Evolutionary conservation across 2,329 filamentous ascomycete genomes (phyloP), one percentile per base, ranked within the genome.

Genomic region (Talaromyces sp.): DNA sequence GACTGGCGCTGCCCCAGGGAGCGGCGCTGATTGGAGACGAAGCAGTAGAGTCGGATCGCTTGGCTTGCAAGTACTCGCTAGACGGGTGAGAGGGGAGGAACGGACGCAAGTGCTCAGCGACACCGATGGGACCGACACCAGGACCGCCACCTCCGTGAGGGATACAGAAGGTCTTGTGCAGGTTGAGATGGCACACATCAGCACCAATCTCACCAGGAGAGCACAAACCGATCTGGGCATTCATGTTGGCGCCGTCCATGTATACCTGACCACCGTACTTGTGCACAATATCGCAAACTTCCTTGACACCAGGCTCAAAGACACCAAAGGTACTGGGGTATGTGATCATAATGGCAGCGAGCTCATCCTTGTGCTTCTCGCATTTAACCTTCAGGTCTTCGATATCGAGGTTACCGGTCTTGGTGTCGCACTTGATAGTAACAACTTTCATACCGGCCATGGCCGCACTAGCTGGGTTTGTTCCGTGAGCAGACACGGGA

Each of bases 241-340:
- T 98, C 92, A 97, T 95, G 82, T 98, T 98, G 69, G 94, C 94
- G 57, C 94, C 94, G 75, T 98, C 94, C 94, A 98, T 97, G 83
- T 97, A 98, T 16, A 98, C 94, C 75, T 96, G 92, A 10, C 94
- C 94, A 61, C 94, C 94, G 74, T 96, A 83, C 69, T 90, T 79
- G 80, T 98, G 94, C 19, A 98, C 92, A 35, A 96, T 82, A 63
- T 92, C 83, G 78, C 93, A 97, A 16, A 89, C 93, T 74, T 90
- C 87, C 82, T 93, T 95, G 76, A 97, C 87, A 69, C 89, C 86
- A 2, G 93, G 93, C 82, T 98, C 94, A 74, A 96, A 98, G 35
- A 98, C 92, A 75, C 94, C 94, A 70, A 90, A 98, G 0, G 94
- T 98, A 77, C 90, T 95, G 37, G 94, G 94, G 76, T 98, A 98